Conservation (phyloP, 1,139 yeast genomes). For the Candida gigantensis region DNA sequence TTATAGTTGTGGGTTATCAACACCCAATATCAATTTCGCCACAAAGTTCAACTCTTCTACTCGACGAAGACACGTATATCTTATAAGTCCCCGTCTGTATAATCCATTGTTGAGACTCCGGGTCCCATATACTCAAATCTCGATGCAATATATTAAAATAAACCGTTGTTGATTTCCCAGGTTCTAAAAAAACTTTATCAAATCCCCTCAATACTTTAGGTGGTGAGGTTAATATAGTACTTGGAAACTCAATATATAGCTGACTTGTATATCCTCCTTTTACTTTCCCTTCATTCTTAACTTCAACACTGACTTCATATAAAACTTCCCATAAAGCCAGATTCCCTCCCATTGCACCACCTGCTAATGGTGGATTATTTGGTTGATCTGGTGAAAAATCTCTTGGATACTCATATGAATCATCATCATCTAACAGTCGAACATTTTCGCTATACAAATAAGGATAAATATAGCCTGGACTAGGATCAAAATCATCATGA, state of each 20-base stretch:
- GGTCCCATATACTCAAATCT: constrained; percentile 64
- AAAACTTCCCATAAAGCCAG: constrained; percentile 47
- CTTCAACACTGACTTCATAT: constrained; percentile 49
- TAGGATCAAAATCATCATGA: constrained; percentile 51
- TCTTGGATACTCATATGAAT: constrained; percentile 50
- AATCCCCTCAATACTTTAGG: constrained; percentile 59
- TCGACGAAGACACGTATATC: constrained; percentile 53
- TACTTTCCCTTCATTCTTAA: constrained; percentile 51
- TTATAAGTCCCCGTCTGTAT: constrained; percentile 59
- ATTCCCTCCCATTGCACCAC: constrained; percentile 61
- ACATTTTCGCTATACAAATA: constrained; percentile 50
- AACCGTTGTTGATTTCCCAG: constrained; percentile 41
- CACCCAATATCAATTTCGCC: constrained; percentile 48
- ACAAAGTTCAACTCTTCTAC: constrained; percentile 51
- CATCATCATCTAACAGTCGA: constrained; percentile 39
- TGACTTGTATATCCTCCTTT: constrained; percentile 59
- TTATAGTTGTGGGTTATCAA: constrained; percentile 9
- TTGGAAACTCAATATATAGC: constrained; percentile 58
- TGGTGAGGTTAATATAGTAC: constrained; percentile 43
- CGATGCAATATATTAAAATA: constrained; percentile 51
- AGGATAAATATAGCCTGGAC: constrained; percentile 55
- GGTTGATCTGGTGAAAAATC: constrained; percentile 48
- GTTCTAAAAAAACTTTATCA: constrained; percentile 53
- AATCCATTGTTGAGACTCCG: constrained; percentile 59
- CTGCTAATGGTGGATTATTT: constrained; percentile 46